A percentile compares a stretch with the other conserved stretches of the same genome.
These are phyloP conservation scores for Triticum timopheevii DNA, from an alignment of 176 grass and related monocot genomes.

Conservation along the genomic window DNA sequence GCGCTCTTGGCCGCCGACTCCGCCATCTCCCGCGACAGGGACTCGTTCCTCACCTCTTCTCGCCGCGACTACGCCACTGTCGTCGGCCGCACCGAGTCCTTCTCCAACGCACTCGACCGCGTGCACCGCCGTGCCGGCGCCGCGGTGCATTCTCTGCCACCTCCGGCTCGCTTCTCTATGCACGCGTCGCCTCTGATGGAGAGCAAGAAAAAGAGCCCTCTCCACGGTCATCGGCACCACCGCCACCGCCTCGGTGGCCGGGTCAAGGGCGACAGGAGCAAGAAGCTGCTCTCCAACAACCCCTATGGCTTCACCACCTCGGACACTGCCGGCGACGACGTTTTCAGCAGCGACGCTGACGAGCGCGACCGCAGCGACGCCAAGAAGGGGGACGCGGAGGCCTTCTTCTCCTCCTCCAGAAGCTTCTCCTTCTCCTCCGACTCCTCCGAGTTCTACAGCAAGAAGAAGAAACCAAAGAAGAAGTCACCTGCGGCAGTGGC, in stretches of 20 bases:
- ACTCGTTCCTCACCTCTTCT: conserved; percentile 40
- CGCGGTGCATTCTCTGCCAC: not conserved
- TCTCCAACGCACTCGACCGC: conserved; percentile 49
- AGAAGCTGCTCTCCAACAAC: conserved; percentile 53
- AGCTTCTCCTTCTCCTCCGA: conserved; percentile 99
- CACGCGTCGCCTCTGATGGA: conserved; percentile 16
- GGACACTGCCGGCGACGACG: conserved; percentile 36
- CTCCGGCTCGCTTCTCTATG: conserved; percentile 15
- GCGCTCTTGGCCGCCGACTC: conserved; percentile 44
- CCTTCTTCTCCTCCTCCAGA: conserved; percentile 80
- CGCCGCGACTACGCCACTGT: conserved; percentile 24
- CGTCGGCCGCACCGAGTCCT: conserved; percentile 55
- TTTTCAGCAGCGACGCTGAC: conserved; percentile 73
- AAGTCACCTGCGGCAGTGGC: not conserved
- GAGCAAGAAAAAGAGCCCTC: conserved; percentile 5
- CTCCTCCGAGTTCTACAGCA: conserved; percentile 96
- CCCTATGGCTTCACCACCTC: conserved; percentile 82
- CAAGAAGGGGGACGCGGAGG: conserved; percentile 46
- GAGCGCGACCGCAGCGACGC: not conserved
- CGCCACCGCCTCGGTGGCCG: conserved; percentile 8
- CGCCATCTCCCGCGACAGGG: not conserved
- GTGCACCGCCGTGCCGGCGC: not conserved
- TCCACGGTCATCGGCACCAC: not conserved
- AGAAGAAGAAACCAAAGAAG: conserved; percentile 20
- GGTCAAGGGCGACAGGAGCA: conserved; percentile 37